Percentiles rank a stretch among this genome's conserved stretches.
phyloP scores from a whole-genome alignment of 805 yeast genomes.

The Saccharomyces mikatae region DNA sequence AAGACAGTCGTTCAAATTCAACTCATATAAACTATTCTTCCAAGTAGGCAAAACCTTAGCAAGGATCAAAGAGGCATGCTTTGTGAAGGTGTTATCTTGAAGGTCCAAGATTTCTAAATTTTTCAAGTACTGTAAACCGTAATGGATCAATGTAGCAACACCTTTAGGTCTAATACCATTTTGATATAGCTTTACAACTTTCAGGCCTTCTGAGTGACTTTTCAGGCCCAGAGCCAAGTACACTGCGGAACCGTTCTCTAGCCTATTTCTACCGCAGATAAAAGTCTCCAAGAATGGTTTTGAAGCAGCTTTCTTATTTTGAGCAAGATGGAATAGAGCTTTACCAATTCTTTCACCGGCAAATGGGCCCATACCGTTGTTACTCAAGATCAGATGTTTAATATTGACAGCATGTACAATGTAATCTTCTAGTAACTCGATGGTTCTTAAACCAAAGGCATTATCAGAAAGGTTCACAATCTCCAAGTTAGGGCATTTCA shows the following conservation, averaged over 20 bases:
- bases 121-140: conserved; percentile 60
- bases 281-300: conserved; percentile 64
- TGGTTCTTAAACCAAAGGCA: conserved; percentile 93
- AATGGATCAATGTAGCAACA: conserved; percentile 58
- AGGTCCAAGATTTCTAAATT: conserved; percentile 66
- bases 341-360: conserved; percentile 93
- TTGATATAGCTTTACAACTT: conserved; percentile 76
- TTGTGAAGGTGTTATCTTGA: conserved; percentile 92
- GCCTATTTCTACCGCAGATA: conserved; percentile 93
- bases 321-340: conserved; percentile 65
- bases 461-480: conserved; percentile 85
- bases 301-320: conserved; percentile 45
- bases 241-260: conserved; percentile 88
- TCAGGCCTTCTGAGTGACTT: conserved; percentile 59
- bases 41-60: conserved; percentile 56
- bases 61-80: conserved; percentile 53
- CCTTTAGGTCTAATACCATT: conserved; percentile 97
- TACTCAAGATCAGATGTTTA: conserved; percentile 80
- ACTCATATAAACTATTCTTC: conserved; percentile 56
- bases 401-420: conserved; percentile 68
- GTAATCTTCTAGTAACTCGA: conserved; percentile 77
- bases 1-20: conserved; percentile 84
- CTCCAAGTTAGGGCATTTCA: conserved; percentile 57
- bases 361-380: conserved; percentile 97
- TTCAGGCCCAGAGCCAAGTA: conserved; percentile 79